Conservation (phyloP, 2,329 filamentous ascomycete species). For the Claviceps sp. region DNA sequence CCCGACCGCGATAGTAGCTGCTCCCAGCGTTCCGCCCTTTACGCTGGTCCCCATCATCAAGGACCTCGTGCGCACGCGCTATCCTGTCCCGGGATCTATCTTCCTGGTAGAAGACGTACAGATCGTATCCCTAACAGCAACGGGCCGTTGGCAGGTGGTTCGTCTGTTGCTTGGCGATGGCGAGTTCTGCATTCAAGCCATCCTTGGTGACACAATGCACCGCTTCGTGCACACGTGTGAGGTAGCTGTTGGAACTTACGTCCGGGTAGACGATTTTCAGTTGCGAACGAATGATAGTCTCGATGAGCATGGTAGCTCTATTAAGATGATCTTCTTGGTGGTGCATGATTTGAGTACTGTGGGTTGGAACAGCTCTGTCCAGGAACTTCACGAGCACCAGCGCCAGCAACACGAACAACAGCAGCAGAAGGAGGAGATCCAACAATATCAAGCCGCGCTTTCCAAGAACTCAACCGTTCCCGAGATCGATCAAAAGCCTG, state of each 20-base stretch:
- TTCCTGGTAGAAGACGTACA: slow-evolving; percentile 37
- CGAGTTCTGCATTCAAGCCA: slow-evolving; percentile 38
- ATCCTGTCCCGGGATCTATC: slow-evolving; percentile 32
- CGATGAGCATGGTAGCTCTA: background rate
- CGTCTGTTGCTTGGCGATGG: slow-evolving; percentile 39
- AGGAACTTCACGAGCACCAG: slow-evolving; percentile 8
- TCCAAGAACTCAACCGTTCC: background rate
- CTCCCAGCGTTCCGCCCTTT: slow-evolving; percentile 13
- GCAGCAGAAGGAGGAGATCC: background rate
- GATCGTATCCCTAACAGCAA: slow-evolving; percentile 19
- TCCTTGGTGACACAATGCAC: slow-evolving; percentile 33
- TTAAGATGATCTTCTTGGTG: slow-evolving; percentile 29
- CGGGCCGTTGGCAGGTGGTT: slow-evolving; percentile 28
- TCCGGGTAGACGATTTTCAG: slow-evolving; percentile 30
- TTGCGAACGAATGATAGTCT: slow-evolving; percentile 15
- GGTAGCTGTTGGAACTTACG: slow-evolving; percentile 34
- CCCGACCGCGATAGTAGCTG: slow-evolving; percentile 14
- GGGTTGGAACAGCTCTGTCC: slow-evolving; percentile 34
- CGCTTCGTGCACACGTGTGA: slow-evolving; percentile 31
- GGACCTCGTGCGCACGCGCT: slow-evolving; percentile 34
- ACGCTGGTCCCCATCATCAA: slow-evolving; percentile 27
- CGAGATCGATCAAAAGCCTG: background rate
- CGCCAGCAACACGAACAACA: background rate
- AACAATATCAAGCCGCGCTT: background rate
- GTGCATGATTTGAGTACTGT: slow-evolving; percentile 31